A percentile compares a stretch with the other conserved stretches of the same genome.
Conservation (phyloP, 2,329 filamentous ascomycete species). For the Metarhizium album region DNA sequence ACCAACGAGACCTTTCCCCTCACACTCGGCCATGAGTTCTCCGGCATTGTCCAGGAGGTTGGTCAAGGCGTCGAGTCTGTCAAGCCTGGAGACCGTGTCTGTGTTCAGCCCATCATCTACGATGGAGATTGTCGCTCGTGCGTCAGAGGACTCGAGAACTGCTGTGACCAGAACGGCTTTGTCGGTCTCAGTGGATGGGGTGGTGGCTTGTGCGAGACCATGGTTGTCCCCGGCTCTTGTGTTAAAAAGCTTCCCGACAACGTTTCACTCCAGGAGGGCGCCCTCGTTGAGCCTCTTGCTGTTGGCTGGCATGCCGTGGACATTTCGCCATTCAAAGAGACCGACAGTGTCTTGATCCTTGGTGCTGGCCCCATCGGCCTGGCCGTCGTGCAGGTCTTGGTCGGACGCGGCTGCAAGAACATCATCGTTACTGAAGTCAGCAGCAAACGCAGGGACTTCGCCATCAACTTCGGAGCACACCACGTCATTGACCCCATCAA, state of each 20-base stretch:
- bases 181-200: constrained; percentile 30
- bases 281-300: constrained; percentile 40
- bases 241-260: constrained; percentile 40
- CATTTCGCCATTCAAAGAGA: constrained; percentile 27
- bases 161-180: constrained; percentile 37
- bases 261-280: constrained; percentile 38
- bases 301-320: constrained; percentile 36
- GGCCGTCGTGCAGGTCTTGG: constrained; percentile 34
- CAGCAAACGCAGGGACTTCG: constrained; percentile 28
- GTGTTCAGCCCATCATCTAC: constrained; percentile 48
- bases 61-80: constrained; percentile 37
- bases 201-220: constrained; percentile 44
- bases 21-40: constrained; percentile 56
- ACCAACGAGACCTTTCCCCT: constrained; percentile 47
- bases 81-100: constrained; percentile 44
- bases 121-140: constrained; percentile 48
- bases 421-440: constrained; percentile 38
- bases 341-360: constrained; percentile 35
- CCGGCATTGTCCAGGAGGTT: constrained; percentile 47
- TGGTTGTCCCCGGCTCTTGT: constrained; percentile 38
- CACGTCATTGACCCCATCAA: constrained; percentile 28
- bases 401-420: constrained; percentile 34
- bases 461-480: constrained; percentile 32
- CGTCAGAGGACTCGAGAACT: constrained; percentile 40
- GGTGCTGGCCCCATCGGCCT: constrained; percentile 40